Conservation (phyloP, 345 rosid species). For the Euphorbia pulcherrima region DNA sequence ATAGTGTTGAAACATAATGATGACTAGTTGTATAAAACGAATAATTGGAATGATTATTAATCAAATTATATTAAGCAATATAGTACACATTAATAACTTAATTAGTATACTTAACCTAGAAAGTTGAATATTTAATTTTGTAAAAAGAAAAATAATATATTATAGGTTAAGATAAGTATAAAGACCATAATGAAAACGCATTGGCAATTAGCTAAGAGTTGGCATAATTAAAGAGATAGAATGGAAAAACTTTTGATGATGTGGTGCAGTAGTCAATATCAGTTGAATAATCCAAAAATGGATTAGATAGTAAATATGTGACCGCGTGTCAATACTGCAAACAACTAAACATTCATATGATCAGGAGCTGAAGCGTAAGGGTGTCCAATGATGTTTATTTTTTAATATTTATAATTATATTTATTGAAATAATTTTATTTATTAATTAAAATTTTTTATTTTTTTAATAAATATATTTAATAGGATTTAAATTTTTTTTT, state of each 20-base stretch:
- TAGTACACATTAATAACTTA: no score
- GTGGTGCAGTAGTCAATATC: not conserved
- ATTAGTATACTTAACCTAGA: not conserved
- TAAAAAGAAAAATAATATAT: no score
- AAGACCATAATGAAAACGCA: not conserved
- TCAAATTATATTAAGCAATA: not conserved
- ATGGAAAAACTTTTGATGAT: not conserved
- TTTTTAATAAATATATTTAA: no score
- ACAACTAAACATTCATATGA: not conserved
- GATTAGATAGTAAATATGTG: not conserved
- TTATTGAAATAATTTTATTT: no score
- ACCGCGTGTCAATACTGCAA: not conserved
- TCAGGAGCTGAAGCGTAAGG: no score
- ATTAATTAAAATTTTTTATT: no score
- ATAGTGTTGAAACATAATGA: slow-evolving; percentile 2
- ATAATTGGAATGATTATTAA: not conserved
- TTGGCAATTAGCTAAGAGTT: not conserved
- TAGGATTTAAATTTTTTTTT: no score
- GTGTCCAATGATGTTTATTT: no score
- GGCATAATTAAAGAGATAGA: not conserved
- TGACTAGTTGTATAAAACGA: not conserved
- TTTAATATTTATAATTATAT: no score
- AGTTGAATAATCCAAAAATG: not conserved
- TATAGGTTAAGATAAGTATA: not conserved
- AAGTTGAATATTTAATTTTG: not conserved